phyloP scores from a whole-genome alignment of 2,329 filamentous ascomycete genomes.

The Aureobasidium mangrovei region DNA sequence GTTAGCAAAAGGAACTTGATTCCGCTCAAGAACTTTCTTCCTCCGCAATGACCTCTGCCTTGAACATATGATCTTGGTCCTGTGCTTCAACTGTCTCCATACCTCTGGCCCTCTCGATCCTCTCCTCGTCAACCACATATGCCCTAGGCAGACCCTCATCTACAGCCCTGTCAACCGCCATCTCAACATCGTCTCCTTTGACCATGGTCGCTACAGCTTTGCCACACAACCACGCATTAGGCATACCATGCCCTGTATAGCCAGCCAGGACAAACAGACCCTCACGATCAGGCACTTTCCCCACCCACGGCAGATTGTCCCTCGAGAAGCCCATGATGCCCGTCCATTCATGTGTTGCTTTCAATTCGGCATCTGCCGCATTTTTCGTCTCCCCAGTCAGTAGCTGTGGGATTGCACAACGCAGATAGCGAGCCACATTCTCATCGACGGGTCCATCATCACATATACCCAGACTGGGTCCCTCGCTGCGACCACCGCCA shows the following conservation, averaged over 20 bases:
- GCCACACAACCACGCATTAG: slow-evolving; percentile 58
- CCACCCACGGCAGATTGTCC: slow-evolving; percentile 63
- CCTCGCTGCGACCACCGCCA: slow-evolving; percentile 58
- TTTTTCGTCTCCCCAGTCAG: slow-evolving; percentile 24
- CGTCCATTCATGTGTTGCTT: slow-evolving; percentile 53
- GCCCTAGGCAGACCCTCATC: slow-evolving; percentile 21
- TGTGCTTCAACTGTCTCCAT: slow-evolving; percentile 20
- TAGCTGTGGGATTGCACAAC: slow-evolving; percentile 32
- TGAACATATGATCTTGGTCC: slow-evolving; percentile 13
- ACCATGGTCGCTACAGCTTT: slow-evolving; percentile 56
- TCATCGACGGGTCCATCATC: slow-evolving; percentile 52
- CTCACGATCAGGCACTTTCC: slow-evolving; percentile 47
- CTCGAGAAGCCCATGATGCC: slow-evolving; percentile 71
- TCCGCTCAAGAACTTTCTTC: no score
- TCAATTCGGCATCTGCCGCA: slow-evolving; percentile 31
- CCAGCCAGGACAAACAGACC: slow-evolving; percentile 29
- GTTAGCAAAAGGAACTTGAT: no score
- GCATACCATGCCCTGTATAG: slow-evolving; percentile 62
- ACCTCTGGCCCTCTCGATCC: slow-evolving; percentile 21
- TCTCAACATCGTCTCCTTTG: slow-evolving; percentile 24
- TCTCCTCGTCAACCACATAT: slow-evolving; percentile 22
- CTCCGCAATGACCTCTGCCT: slow-evolving; percentile 1
- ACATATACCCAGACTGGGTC: slow-evolving; percentile 47
- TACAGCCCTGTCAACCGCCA: slow-evolving; percentile 16
- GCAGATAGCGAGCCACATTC: slow-evolving; percentile 48